phyloP scores from a whole-genome alignment of 768 basidiomycete species.

The Gloeophyllum trabeum region DNA sequence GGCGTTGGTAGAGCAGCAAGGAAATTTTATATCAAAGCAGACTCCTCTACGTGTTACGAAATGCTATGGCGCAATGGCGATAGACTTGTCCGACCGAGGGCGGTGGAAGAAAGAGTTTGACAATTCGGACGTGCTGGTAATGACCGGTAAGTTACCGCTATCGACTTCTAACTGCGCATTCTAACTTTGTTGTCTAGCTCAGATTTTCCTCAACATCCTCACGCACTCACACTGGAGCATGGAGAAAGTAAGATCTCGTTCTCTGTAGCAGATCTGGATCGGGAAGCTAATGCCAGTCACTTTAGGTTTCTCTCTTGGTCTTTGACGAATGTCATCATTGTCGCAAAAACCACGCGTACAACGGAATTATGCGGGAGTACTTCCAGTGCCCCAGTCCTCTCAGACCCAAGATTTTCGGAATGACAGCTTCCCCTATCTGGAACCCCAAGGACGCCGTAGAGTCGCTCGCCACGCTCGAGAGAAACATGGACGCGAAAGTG shows the following conservation, averaged over 20 bases:
- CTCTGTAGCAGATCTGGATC: neutral
- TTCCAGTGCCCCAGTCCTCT: constrained; percentile 27
- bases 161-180: neutral
- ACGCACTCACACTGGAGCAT: constrained; percentile 78
- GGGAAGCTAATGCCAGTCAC: neutral
- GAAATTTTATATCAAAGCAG: constrained; percentile 48
- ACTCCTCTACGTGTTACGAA: constrained; percentile 58
- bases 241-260: constrained; percentile 30
- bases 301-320: constrained; percentile 42
- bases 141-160: constrained; percentile 49
- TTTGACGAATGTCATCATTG: constrained; percentile 52
- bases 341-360: constrained; percentile 44
- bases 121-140: constrained; percentile 65
- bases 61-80: constrained; percentile 60
- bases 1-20: constrained; percentile 77
- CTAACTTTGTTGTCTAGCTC: constrained; percentile 33
- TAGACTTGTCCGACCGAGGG: constrained; percentile 54
- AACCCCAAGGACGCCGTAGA: constrained; percentile 57
- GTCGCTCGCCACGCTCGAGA: constrained; percentile 54
- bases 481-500: constrained; percentile 63
- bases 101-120: constrained; percentile 58
- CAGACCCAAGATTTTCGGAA: constrained; percentile 83
- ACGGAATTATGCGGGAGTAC: constrained; percentile 47
- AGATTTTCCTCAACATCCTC: constrained; percentile 72
- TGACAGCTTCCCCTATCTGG: constrained; percentile 90